These are phyloP conservation scores for Houttuynia cordata DNA, from an alignment of 164 flowering plant species.

Conservation along the genomic window DNA sequence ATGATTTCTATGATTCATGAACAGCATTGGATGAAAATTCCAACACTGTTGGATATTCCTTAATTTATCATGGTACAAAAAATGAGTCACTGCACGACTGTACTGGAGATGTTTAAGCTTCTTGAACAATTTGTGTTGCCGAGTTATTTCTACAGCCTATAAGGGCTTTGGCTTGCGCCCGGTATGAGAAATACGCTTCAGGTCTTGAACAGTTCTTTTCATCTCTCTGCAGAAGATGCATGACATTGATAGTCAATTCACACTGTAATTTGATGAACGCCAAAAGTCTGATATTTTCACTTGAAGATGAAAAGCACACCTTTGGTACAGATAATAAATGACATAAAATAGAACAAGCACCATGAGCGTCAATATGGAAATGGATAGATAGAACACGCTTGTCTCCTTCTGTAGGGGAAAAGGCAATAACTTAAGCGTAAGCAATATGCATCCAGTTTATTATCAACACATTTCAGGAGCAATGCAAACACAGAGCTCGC, in stretches of 20 bases:
- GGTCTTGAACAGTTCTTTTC: constrained; percentile 47
- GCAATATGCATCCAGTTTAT: neutral
- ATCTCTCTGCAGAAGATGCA: constrained; percentile 37
- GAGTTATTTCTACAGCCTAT: constrained; percentile 17
- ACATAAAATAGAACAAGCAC: constrained; percentile 79
- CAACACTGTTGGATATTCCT: too few species aligned
- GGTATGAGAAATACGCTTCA: constrained; percentile 50
- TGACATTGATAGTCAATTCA: neutral
- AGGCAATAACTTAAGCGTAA: neutral
- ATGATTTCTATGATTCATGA: too few species aligned
- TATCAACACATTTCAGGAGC: neutral
- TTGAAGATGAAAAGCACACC: constrained; percentile 28
- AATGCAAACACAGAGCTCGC: neutral
- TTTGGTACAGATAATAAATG: constrained; percentile 60
- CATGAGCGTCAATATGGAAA: constrained; percentile 68
- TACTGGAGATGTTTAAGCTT: neutral
- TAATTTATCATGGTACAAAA: too few species aligned
- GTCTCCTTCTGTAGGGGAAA: constrained; percentile 53
- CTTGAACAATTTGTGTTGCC: constrained; percentile 4
- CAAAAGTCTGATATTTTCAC: neutral
- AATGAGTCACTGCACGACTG: neutral
- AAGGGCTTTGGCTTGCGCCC: constrained; percentile 61
- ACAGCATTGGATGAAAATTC: too few species aligned
- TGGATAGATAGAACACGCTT: constrained; percentile 57
- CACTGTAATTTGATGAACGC: neutral